A percentile compares a stretch with the other conserved stretches of the same genome.
Conservation (phyloP, 164 flowering plant species). For the Tetracentron sinense region DNA sequence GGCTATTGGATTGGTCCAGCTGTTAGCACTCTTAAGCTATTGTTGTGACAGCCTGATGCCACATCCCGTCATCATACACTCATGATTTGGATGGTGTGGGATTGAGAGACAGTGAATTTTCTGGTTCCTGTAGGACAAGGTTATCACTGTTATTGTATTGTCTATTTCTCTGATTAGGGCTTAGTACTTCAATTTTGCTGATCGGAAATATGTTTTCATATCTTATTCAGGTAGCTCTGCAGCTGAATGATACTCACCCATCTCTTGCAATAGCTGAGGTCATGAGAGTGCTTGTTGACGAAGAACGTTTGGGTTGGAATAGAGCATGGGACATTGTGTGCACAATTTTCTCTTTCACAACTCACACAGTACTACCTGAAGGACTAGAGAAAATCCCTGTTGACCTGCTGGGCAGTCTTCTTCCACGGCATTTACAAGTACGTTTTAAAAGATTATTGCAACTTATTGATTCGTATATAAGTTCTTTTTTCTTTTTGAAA, state of each 20-base stretch:
- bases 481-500: neutral
- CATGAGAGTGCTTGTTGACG: slow-evolving; percentile 56
- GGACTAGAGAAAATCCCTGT: slow-evolving; percentile 54
- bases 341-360: slow-evolving; percentile 45
- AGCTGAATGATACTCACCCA: slow-evolving; percentile 64
- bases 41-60: neutral
- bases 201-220: neutral
- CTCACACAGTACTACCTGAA: slow-evolving; percentile 47
- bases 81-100: neutral
- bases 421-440: slow-evolving; percentile 62
- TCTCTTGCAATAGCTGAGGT: slow-evolving; percentile 51
- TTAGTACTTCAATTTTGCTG: neutral
- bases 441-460: slow-evolving; percentile 8
- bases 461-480: neutral
- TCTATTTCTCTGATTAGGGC: too few relatives aligned
- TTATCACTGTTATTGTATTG: too few relatives aligned
- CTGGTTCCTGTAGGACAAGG: neutral
- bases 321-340: slow-evolving; percentile 46
- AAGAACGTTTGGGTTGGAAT: slow-evolving; percentile 49
- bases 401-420: slow-evolving; percentile 47
- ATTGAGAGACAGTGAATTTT: neutral
- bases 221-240: slow-evolving; percentile 46
- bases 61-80: neutral
- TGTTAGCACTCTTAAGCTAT: neutral
- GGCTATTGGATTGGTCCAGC: neutral